Evolutionary conservation across 2,329 filamentous ascomycete species (phyloP).

Genomic region (Lithohypha guttulata): DNA sequence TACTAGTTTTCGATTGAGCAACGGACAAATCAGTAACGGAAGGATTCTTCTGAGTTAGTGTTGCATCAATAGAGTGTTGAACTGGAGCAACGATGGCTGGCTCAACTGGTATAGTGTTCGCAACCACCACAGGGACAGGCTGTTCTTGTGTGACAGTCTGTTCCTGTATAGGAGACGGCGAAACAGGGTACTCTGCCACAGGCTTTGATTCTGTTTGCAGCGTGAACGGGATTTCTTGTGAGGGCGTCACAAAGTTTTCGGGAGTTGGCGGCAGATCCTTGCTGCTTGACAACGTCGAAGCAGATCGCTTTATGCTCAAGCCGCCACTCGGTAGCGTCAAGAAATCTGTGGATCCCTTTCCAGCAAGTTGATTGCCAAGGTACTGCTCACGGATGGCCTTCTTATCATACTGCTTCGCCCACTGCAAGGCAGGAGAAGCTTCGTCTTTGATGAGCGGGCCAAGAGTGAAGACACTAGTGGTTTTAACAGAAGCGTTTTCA

Average conservation of each 20-base stretch:
- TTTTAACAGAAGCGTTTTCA: conserved; percentile 51
- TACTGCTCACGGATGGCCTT: conserved; percentile 78
- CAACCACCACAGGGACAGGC: neutral
- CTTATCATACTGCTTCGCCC: conserved; percentile 92
- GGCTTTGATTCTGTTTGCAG: neutral
- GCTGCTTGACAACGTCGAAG: conserved; percentile 18
- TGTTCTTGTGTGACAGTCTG: neutral
- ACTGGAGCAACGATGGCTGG: neutral
- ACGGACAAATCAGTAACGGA: conserved; percentile 6
- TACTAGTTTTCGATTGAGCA: neutral
- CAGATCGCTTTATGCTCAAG: conserved; percentile 22
- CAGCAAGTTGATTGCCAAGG: conserved; percentile 60
- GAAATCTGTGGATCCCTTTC: conserved; percentile 51
- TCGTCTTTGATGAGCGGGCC: conserved; percentile 76
- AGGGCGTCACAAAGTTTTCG: conserved; percentile 5
- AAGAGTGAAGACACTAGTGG: conserved; percentile 78
- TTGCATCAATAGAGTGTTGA: neutral
- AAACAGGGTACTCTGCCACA: conserved; percentile 10
- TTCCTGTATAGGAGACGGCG: neutral
- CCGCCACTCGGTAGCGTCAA: conserved; percentile 29
- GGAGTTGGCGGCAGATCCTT: conserved; percentile 18
- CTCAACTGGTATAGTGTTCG: neutral
- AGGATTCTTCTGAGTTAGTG: neutral
- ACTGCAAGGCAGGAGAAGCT: conserved; percentile 89
- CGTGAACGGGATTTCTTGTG: conserved; percentile 11